Percentiles rank a stretch among this genome's conserved stretches.
Conservation (phyloP, 2,329 filamentous ascomycete genomes). For the Calcarisporium arbuscula region DNA sequence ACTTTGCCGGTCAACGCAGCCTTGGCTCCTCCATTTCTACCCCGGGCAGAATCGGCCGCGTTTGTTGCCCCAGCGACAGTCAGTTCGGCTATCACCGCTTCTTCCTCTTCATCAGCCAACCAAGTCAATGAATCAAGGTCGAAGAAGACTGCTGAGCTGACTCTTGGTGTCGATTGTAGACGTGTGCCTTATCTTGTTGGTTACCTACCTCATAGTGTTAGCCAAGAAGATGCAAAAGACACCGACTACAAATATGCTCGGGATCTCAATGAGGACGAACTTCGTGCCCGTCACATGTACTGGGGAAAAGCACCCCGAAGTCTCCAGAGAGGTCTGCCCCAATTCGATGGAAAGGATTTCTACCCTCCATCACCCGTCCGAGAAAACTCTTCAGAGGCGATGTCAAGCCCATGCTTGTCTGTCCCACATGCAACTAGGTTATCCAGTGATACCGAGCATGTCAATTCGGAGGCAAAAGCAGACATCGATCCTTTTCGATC, state of each 20-base stretch:
- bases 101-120: constrained; percentile 4
- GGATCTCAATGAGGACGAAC: constrained; percentile 52
- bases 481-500: constrained; percentile 16
- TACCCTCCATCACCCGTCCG: constrained; percentile 51
- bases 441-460: too few relatives aligned
- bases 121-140: constrained; percentile 11
- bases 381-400: constrained; percentile 14
- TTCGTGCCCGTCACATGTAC: constrained; percentile 52
- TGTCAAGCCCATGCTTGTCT: not conserved
- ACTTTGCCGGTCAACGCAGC: constrained; percentile 40
- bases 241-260: constrained; percentile 49
- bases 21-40: constrained; percentile 43
- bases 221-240: constrained; percentile 32
- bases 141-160: constrained; percentile 6
- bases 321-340: constrained; percentile 48
- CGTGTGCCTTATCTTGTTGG: constrained; percentile 53
- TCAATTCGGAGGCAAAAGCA: constrained; percentile 2
- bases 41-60: constrained; percentile 22
- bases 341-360: constrained; percentile 60
- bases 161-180: too few relatives aligned
- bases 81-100: too few relatives aligned
- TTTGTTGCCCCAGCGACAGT: too few relatives aligned
- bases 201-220: constrained; percentile 37
- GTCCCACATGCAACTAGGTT: not conserved
- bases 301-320: constrained; percentile 51